Base-by-base conservation (phyloP, 495 filamentous ascomycete genomes). In the Penicillium argentinense region DNA sequence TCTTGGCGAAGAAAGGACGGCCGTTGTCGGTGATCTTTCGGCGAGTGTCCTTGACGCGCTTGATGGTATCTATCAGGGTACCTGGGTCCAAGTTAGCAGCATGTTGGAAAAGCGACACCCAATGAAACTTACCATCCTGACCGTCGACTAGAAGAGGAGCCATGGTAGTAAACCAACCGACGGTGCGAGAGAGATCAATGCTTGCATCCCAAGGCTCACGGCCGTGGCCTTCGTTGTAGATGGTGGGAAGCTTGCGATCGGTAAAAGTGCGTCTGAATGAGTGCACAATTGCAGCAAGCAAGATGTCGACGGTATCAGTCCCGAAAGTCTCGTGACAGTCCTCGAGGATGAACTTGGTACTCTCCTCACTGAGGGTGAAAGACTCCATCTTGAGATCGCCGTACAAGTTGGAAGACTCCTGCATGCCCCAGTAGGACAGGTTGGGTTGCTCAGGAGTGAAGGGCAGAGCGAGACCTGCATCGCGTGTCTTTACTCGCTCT, bases 81-180 rank as follows among this genome's bases (percentile, higher is more conserved):
- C 33, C 48, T 57, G 17, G 29, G 12, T 9, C 6, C 9, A 7
- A 24, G 14, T 37, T 12, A 19, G 27, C 9, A n/a, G 7, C 1
- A 22, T 44, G 11, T 30, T n/a, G 21, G 22, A 13, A 13, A 12
- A 30, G 9, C 24, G n/a, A 9, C 5, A 5, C 8, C 9, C 28
- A 2, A 17, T 21, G 2, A 12, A 25, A 41, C 66, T 72, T 44
- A 69, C 71, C 62, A 51, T 63, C 53, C 9, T 52, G 52, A 1
- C 47, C 29, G 2, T 58, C 37, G 1, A 74, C 42, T 28, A 65
- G 54, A 2, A 83, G 22, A 9, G 80, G 80, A 19, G 62, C 69
- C 52, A 83, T 68, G 0, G 76, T 73, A 1, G 79, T 84, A 49
- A 84, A 84, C 81, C 81, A 84, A 5, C 81, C 81, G 13, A 83